Evolutionary conservation across 192 early-diverging fungal genomes (phyloP), one percentile per base, ranked within the genome.

Genomic region (Coemansia sp.): DNA sequence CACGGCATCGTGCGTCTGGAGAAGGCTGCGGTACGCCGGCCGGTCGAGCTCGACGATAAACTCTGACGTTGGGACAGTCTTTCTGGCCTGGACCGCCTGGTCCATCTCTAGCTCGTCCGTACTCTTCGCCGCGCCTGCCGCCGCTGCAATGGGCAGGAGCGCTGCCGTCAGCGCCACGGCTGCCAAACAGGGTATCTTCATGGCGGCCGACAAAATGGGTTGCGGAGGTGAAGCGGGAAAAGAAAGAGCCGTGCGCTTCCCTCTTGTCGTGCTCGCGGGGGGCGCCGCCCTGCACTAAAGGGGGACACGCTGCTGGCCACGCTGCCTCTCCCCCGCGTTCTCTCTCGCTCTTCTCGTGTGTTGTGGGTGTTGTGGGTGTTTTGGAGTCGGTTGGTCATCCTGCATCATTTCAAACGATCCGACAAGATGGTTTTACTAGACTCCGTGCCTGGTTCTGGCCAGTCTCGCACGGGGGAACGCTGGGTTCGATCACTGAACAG

Each of bases 381-480:
- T n/a, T 14, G 39, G 39, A 41, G 39, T 22, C 32, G 32, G 47
- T 55, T 41, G 68, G 68, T 72, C 68, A 72, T 72, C 62, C 48
- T 50, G 44, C 44, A 50, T 72, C 68, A 47, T 56, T 14, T 62
- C 61, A 33, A 57, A 36, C 20, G 62, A 61, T 72, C 68, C 60
- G 53, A 44, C 62, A 54, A 56, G 53, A 72, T 61, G 68, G 68
- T 72, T 72, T 72, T 72, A 72, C 56, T 36, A 47, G 41, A 37
- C 34, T 42, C 68, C 68, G 43, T 48, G 68, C 68, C 68, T 6
- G 35, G 17, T 32, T 13, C 57, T 52, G 68, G 68, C 68, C 55
- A 54, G 57, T 72, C 68, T 72, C 21, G 68, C 68, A 53, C 37
- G 61, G 60, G 60, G 67, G 67, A 71, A 71, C 67, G 67, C 54